phyloP scores from a whole-genome alignment of 2,329 filamentous ascomycete species.

The Alternaria atra region DNA sequence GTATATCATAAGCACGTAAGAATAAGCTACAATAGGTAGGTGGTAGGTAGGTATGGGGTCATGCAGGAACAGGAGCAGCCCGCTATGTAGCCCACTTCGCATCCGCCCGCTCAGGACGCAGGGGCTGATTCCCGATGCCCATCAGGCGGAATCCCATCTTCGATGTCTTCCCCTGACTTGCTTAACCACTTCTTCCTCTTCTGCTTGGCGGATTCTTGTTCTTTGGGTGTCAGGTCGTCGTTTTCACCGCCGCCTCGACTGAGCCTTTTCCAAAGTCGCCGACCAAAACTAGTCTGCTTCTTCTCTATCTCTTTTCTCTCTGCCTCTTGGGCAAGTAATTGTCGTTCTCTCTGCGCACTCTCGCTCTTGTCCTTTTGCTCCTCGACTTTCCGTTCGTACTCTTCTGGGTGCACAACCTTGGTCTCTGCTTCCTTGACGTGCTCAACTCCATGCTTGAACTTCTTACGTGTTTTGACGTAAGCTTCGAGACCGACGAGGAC shows the following conservation, averaged over 20 bases:
- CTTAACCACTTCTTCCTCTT: constrained; percentile 42
- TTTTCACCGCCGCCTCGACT: constrained; percentile 25
- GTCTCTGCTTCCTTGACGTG: constrained; percentile 65
- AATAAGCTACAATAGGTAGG: not conserved
- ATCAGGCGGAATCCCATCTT: constrained; percentile 47
- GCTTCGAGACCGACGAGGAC: constrained; percentile 83
- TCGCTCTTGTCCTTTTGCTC: constrained; percentile 66
- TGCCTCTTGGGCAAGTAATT: constrained; percentile 54
- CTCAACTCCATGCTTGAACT: constrained; percentile 65
- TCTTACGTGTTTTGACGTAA: constrained; percentile 74
- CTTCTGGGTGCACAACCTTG: constrained; percentile 69
- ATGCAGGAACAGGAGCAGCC: constrained; percentile 24
- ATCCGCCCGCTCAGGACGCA: constrained; percentile 14
- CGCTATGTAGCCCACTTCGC: constrained; percentile 3
- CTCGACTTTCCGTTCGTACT: constrained; percentile 58
- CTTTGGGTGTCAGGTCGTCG: constrained; percentile 26
- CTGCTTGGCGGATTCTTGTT: constrained; percentile 32
- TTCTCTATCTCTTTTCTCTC: constrained; percentile 58
- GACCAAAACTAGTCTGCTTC: constrained; percentile 43
- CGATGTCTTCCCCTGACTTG: constrained; percentile 46
- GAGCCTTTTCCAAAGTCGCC: constrained; percentile 44
- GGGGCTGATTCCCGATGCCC: constrained; percentile 33
- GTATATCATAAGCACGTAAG: constrained; percentile 12
- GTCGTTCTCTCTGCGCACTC: constrained; percentile 69
- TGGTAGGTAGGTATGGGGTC: not conserved